Base-by-base conservation (phyloP, 2,329 filamentous ascomycete genomes). In the Aspergillus tanneri region DNA sequence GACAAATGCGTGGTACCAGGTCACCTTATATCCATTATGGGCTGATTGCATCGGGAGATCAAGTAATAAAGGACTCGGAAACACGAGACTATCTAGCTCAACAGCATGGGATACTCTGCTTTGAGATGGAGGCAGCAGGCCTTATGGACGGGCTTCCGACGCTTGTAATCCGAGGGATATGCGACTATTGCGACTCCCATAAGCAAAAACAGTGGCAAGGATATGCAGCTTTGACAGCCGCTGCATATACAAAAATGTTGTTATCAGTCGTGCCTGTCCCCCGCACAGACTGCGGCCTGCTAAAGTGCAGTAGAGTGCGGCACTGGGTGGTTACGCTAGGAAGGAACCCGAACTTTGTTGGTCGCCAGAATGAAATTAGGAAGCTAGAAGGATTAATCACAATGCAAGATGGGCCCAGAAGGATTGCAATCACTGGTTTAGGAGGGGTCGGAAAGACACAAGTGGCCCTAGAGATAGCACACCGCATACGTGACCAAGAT, bases 321-420 rank as follows among this genome's bases (percentile, higher is more conserved):
- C 38, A 27, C 41, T 59, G 54, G 54, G 28, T 55, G 30, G 50
- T 62, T 1, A 41, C 58, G 8, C 55, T 62, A 34, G 34, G 32
- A 27, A 46, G 43, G 25, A 55, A 52, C 32, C 47, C 47, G 10
- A 23, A 39, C 3, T 39, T 39, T 22, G 21, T 22, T 1, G 36
- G 36, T n/a, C 18, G 36, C 3, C 9, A 19, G 4, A 5, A 37
- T 1, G 42, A 44, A 21, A 19, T 47, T n/a, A n/a, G 19, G 9
- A 22, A 27, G 12, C 30, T 47, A 8, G 23, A 38, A 30, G 22
- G 28, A 11, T n/a, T 42, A 30, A 32, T 47, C 14, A 16, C 28
- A 4, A 39, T 5, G 16, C 16, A 2, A 11, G n/a, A 22, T 5
- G 36, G 36, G 4, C 36, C 36, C 11, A 9, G 10, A 23, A 39